Percentiles rank a stretch among this genome's conserved stretches.
phyloP scores from a whole-genome alignment of 495 filamentous ascomycete genomes.

The Tuber borchii region DNA sequence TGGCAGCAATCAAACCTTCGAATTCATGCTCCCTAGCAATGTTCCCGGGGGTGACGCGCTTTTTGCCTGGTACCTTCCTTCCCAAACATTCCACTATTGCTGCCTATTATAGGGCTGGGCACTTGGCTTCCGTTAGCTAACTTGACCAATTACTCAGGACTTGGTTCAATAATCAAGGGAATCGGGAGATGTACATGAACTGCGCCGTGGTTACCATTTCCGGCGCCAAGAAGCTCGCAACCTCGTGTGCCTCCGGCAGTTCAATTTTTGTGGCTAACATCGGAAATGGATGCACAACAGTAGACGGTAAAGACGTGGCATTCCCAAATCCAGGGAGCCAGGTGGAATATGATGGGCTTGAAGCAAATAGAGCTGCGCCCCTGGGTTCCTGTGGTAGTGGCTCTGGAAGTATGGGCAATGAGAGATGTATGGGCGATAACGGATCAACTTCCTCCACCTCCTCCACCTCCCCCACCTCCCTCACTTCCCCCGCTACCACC shows the following conservation, averaged over 20 bases:
- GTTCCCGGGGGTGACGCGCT: constrained; percentile 51
- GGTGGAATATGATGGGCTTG: constrained; percentile 45
- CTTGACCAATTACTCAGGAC: constrained; percentile 46
- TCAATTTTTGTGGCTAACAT: constrained; percentile 61
- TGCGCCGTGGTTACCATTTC: constrained; percentile 56
- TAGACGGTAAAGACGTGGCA: constrained; percentile 48
- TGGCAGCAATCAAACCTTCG: constrained; percentile 44
- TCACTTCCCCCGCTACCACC: no score
- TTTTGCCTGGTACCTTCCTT: constrained; percentile 53
- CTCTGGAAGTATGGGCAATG: neutral
- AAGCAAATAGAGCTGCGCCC: constrained; percentile 16
- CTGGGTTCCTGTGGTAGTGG: constrained; percentile 26
- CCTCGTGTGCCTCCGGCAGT: constrained; percentile 46
- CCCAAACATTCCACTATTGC: neutral
- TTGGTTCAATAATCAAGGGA: constrained; percentile 58
- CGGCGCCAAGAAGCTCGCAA: constrained; percentile 26
- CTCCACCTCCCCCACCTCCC: no score
- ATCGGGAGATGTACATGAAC: constrained; percentile 65
- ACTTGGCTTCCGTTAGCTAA: constrained; percentile 13
- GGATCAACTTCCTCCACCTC: neutral
- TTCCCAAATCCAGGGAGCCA: constrained; percentile 58
- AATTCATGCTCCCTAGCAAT: constrained; percentile 48
- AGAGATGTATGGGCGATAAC: neutral
- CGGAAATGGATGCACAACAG: constrained; percentile 51
- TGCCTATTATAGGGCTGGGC: neutral